Evolutionary conservation across 2,329 filamentous ascomycete species (phyloP), one percentile per base, ranked within the genome.

Genomic region (Penicillium sumatraense): DNA sequence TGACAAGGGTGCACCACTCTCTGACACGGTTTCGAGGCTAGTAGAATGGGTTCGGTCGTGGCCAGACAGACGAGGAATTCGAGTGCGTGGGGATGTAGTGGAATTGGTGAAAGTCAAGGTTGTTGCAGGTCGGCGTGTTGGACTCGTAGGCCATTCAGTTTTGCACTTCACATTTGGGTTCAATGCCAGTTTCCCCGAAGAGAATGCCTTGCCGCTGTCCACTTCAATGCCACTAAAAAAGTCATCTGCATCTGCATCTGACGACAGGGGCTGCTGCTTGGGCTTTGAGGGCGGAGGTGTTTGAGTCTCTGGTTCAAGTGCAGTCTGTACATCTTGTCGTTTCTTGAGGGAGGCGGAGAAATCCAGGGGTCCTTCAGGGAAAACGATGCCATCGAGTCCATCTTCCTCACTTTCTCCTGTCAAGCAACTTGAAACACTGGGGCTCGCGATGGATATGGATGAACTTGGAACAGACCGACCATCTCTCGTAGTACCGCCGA

Each of bases 331-430:
- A 47, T 79, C 84, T 67, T 89, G 86, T 58, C 89, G 83, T 68
- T 86, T 87, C 65, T 89, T 87, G 38, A 98, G 79, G 49, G 91
- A 87, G 61, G 91, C 88, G 36, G 85, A 84, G 67, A 98, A 89
- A 73, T 96, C 88, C 49, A 99, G 80, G 18, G 91, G 91, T 1
- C 92, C 93, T 51, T 84, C 83, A 0, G 95, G 95, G 16, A 98
- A 81, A 18, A 96, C 80, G 13, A 99, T 82, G n/a, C 93, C 93
- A 57, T 95, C 90, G 57, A 98, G 84, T 6, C 90, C 89, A 72
- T 98, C 93, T 63, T 96, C 93, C 69, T 97, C 93, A 69, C 93
- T 98, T 77, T 97, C 95, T 9, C 86, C 84, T 1, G 92, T 96
- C 64, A 96, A 87, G 60, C 90, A 95, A 73, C 93, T 98, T 18